Evolutionary conservation across 345 rosid genomes (phyloP).

Genomic region (Eucalyptus rudis): DNA sequence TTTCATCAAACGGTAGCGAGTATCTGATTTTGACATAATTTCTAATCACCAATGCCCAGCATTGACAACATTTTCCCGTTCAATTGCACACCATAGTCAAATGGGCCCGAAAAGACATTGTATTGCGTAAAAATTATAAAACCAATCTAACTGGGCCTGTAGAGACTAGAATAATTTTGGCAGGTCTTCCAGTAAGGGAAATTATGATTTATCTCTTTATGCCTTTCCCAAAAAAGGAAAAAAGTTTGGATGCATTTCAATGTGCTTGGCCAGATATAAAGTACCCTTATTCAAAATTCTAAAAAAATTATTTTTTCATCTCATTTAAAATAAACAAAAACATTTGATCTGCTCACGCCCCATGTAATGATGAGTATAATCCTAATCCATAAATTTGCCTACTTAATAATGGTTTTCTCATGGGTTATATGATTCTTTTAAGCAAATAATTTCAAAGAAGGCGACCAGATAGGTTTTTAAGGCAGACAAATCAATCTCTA

Average conservation of each 20-base stretch:
- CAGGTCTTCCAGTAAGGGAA: not conserved
- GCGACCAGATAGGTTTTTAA: not conserved
- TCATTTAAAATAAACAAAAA: not conserved
- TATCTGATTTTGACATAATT: not conserved
- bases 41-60: not conserved
- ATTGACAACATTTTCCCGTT: not conserved
- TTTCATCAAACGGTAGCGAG: not conserved
- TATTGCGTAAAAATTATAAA: not conserved
- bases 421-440: not conserved
- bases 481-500: not conserved
- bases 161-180: not conserved
- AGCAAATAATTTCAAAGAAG: not conserved
- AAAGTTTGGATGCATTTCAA: not conserved
- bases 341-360: not conserved
- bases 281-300: not conserved
- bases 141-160: not conserved
- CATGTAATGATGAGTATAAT: not conserved
- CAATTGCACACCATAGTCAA: not conserved
- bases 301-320: not conserved
- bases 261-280: not conserved
- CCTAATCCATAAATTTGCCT: not conserved
- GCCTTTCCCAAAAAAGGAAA: not conserved
- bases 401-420: not conserved
- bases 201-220: not conserved
- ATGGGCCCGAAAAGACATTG: not conserved